Percentiles rank a stretch among this genome's conserved stretches.
Evolutionary conservation across 2,329 filamentous ascomycete genomes (phyloP).

Genomic region (Penicillium capsulatum): DNA sequence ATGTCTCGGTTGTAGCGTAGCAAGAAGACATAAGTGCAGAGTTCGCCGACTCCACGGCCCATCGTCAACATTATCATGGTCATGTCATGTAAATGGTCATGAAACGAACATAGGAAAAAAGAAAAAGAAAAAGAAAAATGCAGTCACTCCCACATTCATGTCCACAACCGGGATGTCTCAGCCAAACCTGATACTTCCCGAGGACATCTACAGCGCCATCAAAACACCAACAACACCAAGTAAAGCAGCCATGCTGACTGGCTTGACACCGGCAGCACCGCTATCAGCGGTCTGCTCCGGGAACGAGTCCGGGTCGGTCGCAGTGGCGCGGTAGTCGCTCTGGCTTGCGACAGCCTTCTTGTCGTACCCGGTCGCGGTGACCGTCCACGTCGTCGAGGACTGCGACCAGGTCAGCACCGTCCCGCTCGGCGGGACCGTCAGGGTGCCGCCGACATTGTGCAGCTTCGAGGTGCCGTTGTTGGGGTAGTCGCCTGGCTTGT

Average conservation of each 20-base stretch:
- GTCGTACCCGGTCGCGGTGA: constrained; percentile 32
- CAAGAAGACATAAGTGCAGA: neutral
- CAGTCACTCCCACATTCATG: neutral
- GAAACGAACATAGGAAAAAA: constrained; percentile 1
- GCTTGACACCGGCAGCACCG: constrained; percentile 4
- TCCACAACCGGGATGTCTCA: neutral
- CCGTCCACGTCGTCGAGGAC: constrained; percentile 31
- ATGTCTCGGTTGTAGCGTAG: constrained; percentile 1
- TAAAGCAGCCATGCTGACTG: constrained; percentile 5
- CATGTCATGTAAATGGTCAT: neutral
- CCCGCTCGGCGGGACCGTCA: constrained; percentile 35
- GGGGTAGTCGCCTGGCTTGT: constrained; percentile 18
- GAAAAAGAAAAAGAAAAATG: too few relatives aligned
- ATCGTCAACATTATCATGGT: neutral
- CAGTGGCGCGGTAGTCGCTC: constrained; percentile 15
- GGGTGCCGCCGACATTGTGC: constrained; percentile 27
- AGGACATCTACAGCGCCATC: constrained; percentile 4
- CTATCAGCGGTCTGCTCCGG: constrained; percentile 9
- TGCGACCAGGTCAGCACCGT: constrained; percentile 36
- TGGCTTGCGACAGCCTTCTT: constrained; percentile 18
- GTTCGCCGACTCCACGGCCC: neutral
- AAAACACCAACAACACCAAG: constrained; percentile 11
- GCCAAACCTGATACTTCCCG: too few relatives aligned
- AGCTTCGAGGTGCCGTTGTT: constrained; percentile 30
- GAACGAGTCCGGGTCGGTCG: constrained; percentile 10